Evolutionary conservation across 306 rosid species (phyloP), one percentile per base, ranked within the genome.

Genomic region (Alnus glutinosa): DNA sequence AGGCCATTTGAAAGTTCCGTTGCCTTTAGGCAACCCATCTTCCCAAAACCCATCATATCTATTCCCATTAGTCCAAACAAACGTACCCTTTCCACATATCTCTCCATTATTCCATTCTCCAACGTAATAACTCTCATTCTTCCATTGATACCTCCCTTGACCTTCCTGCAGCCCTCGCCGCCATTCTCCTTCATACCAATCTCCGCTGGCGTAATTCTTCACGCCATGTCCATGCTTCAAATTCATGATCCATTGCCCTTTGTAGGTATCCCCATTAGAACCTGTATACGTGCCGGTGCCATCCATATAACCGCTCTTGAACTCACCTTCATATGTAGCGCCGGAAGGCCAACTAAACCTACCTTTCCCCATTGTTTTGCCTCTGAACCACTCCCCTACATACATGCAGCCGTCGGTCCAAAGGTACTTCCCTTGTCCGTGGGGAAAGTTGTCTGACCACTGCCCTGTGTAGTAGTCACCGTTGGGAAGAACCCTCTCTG

Each of bases 261-360:
- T 90, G 30, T 88, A 94, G 2, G 92, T 94, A 1, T 91, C 93
- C 2, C 98, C 97, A 62, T 81, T 89, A 1, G 84, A 70, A 0
- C 90, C 89, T 4, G 89, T 92, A 14, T 94, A 92, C 0, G 89
- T 82, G 1, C 98, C 97, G 0, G 10, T 71, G 9, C 98, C 98
- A 73, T 92, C 95, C 98, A 94, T 94, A 46, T 82, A 89, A 9
- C 97, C 93, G 32, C 77, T 83, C 81, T 89, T 91, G 83, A 94
- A 94, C n/a, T 92, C 97, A 0, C 98, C 98, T 78, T 94, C 98
- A 73, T 94, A 94, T 0, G 94, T 89, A 0, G 98, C 97, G 5
- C 98, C 98, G 0, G 98, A 88, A 1, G 97, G 97, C 98, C 98
- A 94, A 49, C 89, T 94, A 77, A 94, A 94, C 83, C 91, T 88